These are phyloP conservation scores for Fusarium nodosum DNA, from an alignment of 2,329 filamentous ascomycete species.

Conservation along the genomic window DNA sequence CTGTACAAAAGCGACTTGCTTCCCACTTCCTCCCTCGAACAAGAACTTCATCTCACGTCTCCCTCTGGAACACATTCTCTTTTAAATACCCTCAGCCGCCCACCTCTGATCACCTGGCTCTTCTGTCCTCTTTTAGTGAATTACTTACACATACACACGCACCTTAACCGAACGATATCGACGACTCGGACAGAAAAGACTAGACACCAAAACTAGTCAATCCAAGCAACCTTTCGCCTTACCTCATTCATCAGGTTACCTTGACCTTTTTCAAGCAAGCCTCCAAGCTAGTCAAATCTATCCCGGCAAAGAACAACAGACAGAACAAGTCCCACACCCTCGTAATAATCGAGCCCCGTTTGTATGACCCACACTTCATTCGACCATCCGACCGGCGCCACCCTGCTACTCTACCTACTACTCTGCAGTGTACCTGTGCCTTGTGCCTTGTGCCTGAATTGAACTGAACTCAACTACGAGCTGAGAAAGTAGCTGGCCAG, in stretches of 20 bases:
- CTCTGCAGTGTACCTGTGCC: slow-evolving; percentile 43
- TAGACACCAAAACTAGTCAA: slow-evolving; percentile 24
- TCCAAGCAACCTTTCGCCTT: slow-evolving; percentile 18
- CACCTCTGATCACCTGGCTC: slow-evolving; percentile 2
- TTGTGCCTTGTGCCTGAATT: slow-evolving; percentile 44
- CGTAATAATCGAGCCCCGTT: slow-evolving; percentile 43
- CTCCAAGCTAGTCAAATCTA: slow-evolving; percentile 17
- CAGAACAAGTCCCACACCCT: slow-evolving; percentile 34
- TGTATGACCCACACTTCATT: slow-evolving; percentile 49
- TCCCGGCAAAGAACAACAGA: slow-evolving; percentile 14
- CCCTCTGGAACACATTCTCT: slow-evolving; percentile 37
- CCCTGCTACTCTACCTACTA: slow-evolving; percentile 30
- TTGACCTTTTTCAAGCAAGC: slow-evolving; percentile 27
- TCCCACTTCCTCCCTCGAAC: slow-evolving; percentile 41
- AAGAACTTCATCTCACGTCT: slow-evolving; percentile 41
- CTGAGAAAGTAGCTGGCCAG: slow-evolving; percentile 43
- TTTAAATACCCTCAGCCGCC: slow-evolving; percentile 27
- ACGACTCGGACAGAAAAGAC: slow-evolving; percentile 28
- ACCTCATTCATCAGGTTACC: slow-evolving; percentile 40
- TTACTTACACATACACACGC: slow-evolving; percentile 40
- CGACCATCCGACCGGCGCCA: slow-evolving; percentile 49
- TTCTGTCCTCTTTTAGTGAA: slow-evolving; percentile 29
- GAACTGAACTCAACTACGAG: slow-evolving; percentile 35
- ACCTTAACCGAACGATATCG: slow-evolving; percentile 36
- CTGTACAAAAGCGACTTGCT: slow-evolving; percentile 47